Percentiles rank a stretch among this genome's conserved stretches.
These are phyloP conservation scores for Trichophyton mentagrophytes DNA, from an alignment of 2,329 filamentous ascomycete genomes.

Conservation along the genomic window DNA sequence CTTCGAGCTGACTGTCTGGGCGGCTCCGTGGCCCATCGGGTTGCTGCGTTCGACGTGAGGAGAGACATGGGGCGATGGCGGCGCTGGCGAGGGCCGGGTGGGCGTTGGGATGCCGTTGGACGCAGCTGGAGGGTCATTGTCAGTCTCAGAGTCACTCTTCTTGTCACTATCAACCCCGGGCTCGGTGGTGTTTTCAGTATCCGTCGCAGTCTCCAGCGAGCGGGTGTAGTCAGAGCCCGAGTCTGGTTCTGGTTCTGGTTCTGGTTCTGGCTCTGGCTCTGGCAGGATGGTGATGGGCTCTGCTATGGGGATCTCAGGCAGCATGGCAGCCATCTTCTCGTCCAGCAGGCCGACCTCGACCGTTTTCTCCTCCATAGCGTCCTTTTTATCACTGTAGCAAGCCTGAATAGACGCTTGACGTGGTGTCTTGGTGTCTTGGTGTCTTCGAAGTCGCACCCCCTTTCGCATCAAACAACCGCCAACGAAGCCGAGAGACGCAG, in stretches of 20 bases:
- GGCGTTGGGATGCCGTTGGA: constrained; percentile 18
- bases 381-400: neutral
- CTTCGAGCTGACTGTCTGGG: constrained; percentile 51
- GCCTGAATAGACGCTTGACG: neutral
- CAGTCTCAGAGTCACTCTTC: constrained; percentile 17
- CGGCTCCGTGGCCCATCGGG: constrained; percentile 40
- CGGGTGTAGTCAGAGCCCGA: neutral
- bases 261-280: neutral
- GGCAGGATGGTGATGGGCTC: neutral
- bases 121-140: constrained; percentile 21
- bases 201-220: too few species aligned
- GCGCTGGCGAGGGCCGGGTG: constrained; percentile 25
- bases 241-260: neutral
- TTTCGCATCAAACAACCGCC: neutral
- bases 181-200: too few species aligned
- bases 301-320: neutral
- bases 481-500: neutral
- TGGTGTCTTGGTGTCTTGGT: neutral
- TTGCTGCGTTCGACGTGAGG: constrained; percentile 46
- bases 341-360: neutral
- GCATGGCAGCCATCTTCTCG: neutral
- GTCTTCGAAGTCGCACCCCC: neutral
- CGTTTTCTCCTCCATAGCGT: neutral
- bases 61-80: constrained; percentile 13
- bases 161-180: too few species aligned